Evolutionary conservation across 2,329 filamentous ascomycete species (phyloP), one percentile per base, ranked within the genome.

Genomic region (Phialocephala subalpina): DNA sequence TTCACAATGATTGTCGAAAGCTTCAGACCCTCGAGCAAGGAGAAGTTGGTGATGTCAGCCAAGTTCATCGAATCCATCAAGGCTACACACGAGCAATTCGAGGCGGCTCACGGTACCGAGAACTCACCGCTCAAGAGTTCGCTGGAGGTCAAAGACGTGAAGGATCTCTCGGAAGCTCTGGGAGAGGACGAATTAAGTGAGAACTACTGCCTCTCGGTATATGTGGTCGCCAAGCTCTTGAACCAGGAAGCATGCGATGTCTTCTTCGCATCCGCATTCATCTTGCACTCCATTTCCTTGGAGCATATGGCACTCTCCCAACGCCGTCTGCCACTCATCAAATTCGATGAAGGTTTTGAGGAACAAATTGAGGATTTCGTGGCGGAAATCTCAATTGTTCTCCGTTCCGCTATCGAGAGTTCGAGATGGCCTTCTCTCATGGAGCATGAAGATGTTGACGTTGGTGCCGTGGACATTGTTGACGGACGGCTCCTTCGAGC

Each of bases 401-500:
- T 72, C 72, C 22, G 79, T 77, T 22, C 65, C 69, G 58, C 73
- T 64, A 33, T 85, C 77, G 81, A 71, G 62, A 59, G 71, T 72
- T 14, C 73, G 18, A 66, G 56, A 59, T 75, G 71, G 73, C 60
- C 64, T 12, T 61, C 69, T 1, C 66, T 74, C 22, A 65, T 73
- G 47, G 65, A 72, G 38, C 62, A 67, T 11, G 67, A 73, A 56
- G 65, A 69, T 8, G 55, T 72, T 20, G 68, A 65, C 11, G 82
- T 80, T 69, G 84, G 88, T 72, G 73, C 87, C 6, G 79, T 79
- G 18, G 87, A 90, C 73, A 75, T 86, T 6, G 73, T 89, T 16
- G 87, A 89, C 74, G 87, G 87, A 7, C 79, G 85, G 45, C 71
- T 86, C 6, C 72, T 77, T 40, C 71, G 76, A 45, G 68, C 66